Percentiles rank a stretch among this genome's conserved stretches.
Evolutionary conservation across 179 eudicot genomes (phyloP).

Genomic region (Spinacia oleracea): DNA sequence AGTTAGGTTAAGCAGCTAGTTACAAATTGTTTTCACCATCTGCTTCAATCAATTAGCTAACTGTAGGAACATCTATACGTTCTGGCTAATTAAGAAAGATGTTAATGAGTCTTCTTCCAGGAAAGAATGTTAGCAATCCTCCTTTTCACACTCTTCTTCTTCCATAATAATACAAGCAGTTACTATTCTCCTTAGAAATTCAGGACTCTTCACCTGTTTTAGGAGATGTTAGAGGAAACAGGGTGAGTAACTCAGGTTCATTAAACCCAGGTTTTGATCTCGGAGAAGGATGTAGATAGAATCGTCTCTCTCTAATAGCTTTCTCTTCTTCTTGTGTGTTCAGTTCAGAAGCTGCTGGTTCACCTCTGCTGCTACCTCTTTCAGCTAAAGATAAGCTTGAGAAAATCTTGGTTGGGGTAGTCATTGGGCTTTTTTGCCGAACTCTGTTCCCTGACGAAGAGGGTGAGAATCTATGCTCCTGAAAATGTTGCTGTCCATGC

Average conservation of each 20-base stretch:
- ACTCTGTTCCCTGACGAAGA: constrained; percentile 22
- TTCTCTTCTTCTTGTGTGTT: constrained; percentile 42
- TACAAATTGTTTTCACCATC: constrained; percentile 17
- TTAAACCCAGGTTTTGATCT: constrained; percentile 30
- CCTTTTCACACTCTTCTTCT: constrained; percentile 11
- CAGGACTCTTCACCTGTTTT: constrained; percentile 5
- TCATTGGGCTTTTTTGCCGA: constrained; percentile 26
- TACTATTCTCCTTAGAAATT: constrained; percentile 11
- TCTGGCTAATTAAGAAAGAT: not conserved
- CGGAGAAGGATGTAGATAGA: constrained; percentile 46
- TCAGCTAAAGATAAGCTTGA: constrained; percentile 33
- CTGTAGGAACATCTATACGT: not conserved
- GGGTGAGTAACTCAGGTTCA: constrained; percentile 43
- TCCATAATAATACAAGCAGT: not conserved
- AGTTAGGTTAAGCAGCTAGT: constrained; percentile 1
- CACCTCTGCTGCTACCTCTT: constrained; percentile 13
- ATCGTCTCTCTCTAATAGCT: constrained; percentile 43
- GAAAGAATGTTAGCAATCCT: not conserved
- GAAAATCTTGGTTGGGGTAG: constrained; percentile 35
- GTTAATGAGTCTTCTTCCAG: not conserved
- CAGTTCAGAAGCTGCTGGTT: constrained; percentile 22
- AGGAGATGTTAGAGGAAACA: constrained; percentile 46
- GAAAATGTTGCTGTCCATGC: constrained; percentile 25
- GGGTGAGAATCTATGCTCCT: constrained; percentile 26
- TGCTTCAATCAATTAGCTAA: constrained; percentile 10